These are phyloP conservation scores for Monosporascus cannonballus DNA, from an alignment of 2,329 filamentous ascomycete genomes.

Conservation along the genomic window DNA sequence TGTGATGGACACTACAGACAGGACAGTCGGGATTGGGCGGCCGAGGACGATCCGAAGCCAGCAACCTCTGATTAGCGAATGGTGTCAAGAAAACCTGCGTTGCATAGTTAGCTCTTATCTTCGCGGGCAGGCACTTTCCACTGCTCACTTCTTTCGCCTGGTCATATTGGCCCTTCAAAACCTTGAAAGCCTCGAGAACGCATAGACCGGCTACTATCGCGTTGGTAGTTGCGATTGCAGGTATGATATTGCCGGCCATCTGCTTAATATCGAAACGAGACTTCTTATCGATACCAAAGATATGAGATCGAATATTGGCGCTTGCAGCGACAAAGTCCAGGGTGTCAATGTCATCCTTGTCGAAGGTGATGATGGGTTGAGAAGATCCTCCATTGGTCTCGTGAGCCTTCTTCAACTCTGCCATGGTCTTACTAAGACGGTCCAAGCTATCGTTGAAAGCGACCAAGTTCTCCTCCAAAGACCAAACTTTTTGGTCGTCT, in stretches of 20 bases:
- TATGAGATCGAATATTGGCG: conserved; percentile 78
- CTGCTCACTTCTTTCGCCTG: conserved; percentile 64
- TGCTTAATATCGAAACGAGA: conserved; percentile 97
- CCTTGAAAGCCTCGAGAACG: conserved; percentile 87
- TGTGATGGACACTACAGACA: conserved; percentile 72
- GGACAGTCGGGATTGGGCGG: conserved; percentile 75
- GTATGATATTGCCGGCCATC: conserved; percentile 99
- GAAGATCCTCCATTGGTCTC: conserved; percentile 34
- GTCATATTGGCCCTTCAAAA: conserved; percentile 65
- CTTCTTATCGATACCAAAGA: conserved; percentile 85
- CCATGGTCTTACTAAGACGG: conserved; percentile 68
- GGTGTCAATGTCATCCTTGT: conserved; percentile 95
- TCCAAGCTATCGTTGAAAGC: conserved; percentile 83
- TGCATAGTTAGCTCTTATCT: conserved; percentile 5
- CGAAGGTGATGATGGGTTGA: conserved; percentile 71
- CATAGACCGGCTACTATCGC: conserved; percentile 92
- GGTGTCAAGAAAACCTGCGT: conserved; percentile 70
- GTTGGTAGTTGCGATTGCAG: conserved; percentile 96
- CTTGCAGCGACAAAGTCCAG: conserved; percentile 89
- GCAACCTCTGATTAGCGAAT: conserved; percentile 49
- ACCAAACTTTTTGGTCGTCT: conserved; percentile 75
- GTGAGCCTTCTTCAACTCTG: conserved; percentile 49
- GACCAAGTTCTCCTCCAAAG: conserved; percentile 72
- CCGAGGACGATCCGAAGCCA: conserved; percentile 51
- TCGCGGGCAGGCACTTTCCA: background rate